These are phyloP conservation scores for Flaveria brownii DNA, from an alignment of 129 eudicot species.

Conservation along the genomic window DNA sequence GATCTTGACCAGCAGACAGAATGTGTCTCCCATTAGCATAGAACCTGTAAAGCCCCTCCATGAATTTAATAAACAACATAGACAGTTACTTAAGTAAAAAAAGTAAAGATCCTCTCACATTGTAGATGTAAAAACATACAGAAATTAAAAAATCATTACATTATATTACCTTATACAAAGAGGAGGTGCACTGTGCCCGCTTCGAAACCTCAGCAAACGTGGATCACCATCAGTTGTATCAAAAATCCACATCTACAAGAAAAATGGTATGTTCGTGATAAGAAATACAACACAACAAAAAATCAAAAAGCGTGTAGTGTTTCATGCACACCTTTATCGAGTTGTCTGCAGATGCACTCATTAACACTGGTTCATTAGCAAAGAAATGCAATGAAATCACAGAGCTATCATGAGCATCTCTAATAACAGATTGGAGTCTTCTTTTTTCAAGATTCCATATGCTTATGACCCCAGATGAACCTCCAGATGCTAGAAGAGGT, in stretches of 20 bases:
- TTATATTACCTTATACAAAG: conserved; percentile 63
- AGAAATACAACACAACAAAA: background rate
- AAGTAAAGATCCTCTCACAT: background rate
- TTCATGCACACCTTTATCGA: conserved; percentile 61
- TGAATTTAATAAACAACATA: conserved; percentile 22
- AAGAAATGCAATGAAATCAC: conserved; percentile 80
- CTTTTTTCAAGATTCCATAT: conserved; percentile 97
- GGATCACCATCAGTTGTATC: conserved; percentile 96
- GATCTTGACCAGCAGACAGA: conserved; percentile 96
- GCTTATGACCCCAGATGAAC: conserved; percentile 92
- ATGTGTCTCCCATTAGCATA: conserved; percentile 97
- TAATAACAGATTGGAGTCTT: conserved; percentile 77
- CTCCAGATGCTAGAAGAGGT: conserved; percentile 98
- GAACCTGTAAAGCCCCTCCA: conserved; percentile 47
- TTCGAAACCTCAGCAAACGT: conserved; percentile 83
- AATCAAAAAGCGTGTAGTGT: conserved; percentile 7
- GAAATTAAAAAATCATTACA: background rate
- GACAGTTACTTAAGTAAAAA: background rate
- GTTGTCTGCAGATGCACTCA: conserved; percentile 94
- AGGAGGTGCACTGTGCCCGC: conserved; percentile 99
- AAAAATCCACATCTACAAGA: conserved; percentile 87
- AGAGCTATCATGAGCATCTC: conserved; percentile 84
- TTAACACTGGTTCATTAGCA: conserved; percentile 88
- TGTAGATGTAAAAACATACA: background rate
- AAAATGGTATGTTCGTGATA: background rate